Evolutionary conservation across 192 early-diverging fungal species (phyloP), one percentile per base, ranked within the genome.

Genomic region (Gonapodya prolifera): DNA sequence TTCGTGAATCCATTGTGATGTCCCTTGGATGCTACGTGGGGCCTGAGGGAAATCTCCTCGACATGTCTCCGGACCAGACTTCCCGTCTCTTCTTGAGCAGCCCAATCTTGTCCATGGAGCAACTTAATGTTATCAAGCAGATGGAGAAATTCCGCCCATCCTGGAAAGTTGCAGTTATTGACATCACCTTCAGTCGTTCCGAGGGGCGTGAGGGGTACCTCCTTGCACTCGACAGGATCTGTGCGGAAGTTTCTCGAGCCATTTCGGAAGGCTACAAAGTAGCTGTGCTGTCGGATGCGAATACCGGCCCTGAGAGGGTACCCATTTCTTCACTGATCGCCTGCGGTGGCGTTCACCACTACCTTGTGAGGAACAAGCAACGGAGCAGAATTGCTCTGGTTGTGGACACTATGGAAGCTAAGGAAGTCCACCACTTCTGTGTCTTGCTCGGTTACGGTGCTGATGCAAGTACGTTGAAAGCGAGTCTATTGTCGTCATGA

Each of bases 1-100:
- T 99, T 82, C 94, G 97, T 80, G 96, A 99, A 84, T 92, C 94
- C 77, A 92, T 98, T 79, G 95, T 99, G 86, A 99, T 99, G 97
- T 95, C 94, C 28, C 87, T 97, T 33, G 89, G 91, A 35, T 96
- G 95, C 87, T 94, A 95, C 83, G 86, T 99, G 23, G 97, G 97
- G 30, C 93, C 95, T 1, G 92, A 94, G 81, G 95, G 94, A 69
- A 99, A 99, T 79, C 85, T 99, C 76, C 88, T 99, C 75, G 94
- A 95, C 81, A 89, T 96, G 70, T 85, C 90, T 1, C 88, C 89
- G 77, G 80, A 80, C 18, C 97, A 99, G 82, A 89, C 91, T 76
- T 87, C 90, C 71, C 90, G 94, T 32, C 81, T 99, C 76, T 83
- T 87, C 18, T 87, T 99, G 1, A 90, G 92, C 23, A 94, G 95